A percentile compares a stretch with the other conserved stretches of the same genome.
phyloP scores from a whole-genome alignment of 768 basidiomycete species.

The Phaeotremella skinneri region DNA sequence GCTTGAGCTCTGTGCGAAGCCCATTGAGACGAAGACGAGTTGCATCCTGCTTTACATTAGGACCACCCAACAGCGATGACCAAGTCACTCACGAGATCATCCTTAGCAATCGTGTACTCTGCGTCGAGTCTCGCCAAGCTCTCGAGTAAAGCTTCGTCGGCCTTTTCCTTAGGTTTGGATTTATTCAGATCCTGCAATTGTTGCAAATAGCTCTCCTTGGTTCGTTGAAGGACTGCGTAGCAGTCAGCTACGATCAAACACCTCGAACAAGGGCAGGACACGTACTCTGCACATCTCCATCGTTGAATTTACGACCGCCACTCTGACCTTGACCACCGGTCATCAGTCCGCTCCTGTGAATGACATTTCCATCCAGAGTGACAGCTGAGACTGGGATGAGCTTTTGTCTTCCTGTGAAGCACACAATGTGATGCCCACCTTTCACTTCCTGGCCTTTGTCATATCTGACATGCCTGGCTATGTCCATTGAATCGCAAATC shows the following conservation, averaged over 20 bases:
- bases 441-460: constrained; percentile 96
- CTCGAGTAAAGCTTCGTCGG: constrained; percentile 72
- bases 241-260: background rate
- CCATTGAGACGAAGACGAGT: constrained; percentile 73
- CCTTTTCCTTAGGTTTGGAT: constrained; percentile 75
- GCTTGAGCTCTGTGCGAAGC: constrained; percentile 78
- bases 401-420: background rate
- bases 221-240: constrained; percentile 20
- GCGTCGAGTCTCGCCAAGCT: constrained; percentile 79
- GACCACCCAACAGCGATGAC: background rate
- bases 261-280: constrained; percentile 16
- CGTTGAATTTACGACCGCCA: constrained; percentile 85
- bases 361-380: constrained; percentile 91
- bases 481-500: constrained; percentile 92
- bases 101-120: constrained; percentile 67
- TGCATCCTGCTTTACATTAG: constrained; percentile 59
- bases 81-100: constrained; percentile 68
- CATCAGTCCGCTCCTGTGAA: constrained; percentile 95
- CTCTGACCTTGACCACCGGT: constrained; percentile 87
- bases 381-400: constrained; percentile 62
- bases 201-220: constrained; percentile 56
- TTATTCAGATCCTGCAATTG: constrained; percentile 81
- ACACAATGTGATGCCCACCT: constrained; percentile 58
- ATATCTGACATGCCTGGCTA: constrained; percentile 85
- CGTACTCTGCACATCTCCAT: constrained; percentile 82